A percentile compares a stretch with the other conserved stretches of the same genome.
Conservation (phyloP, 73 alveolate genomes). For the Paraurostyla sp. region DNA sequence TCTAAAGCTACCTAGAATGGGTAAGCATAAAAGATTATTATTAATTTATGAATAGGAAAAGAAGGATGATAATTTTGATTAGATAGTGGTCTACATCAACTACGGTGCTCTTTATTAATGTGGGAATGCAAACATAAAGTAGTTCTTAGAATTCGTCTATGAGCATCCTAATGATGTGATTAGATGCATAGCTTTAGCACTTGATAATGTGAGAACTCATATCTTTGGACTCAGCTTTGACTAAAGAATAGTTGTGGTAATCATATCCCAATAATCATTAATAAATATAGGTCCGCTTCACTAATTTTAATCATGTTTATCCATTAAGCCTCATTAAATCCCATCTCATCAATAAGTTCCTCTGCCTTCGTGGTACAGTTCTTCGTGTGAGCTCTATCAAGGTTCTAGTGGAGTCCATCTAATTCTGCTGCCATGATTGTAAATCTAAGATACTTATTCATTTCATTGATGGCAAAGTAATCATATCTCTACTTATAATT, state of each 20-base stretch:
- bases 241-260: constrained; percentile 63
- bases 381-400: constrained; percentile 74
- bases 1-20: constrained; percentile 54
- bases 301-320: constrained; percentile 54
- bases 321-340: constrained; percentile 73
- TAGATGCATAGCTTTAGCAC: constrained; percentile 58
- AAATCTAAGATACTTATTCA: constrained; percentile 62
- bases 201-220: constrained; percentile 55
- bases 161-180: constrained; percentile 71
- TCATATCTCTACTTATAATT: not conserved
- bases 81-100: constrained; percentile 35
- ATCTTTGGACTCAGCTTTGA: not conserved
- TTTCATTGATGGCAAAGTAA: constrained; percentile 78
- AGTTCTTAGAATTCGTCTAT: constrained; percentile 61
- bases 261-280: not conserved
- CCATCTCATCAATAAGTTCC: constrained; percentile 69
- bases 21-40: not conserved
- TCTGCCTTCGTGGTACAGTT: constrained; percentile 76
- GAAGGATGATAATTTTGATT: constrained; percentile 57
- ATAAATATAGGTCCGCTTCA: constrained; percentile 54
- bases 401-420: constrained; percentile 70
- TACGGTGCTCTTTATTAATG: constrained; percentile 29
- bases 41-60: not conserved
- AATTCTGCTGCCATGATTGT: constrained; percentile 75
- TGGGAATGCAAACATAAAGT: constrained; percentile 37